Conservation (phyloP, 257 asterid genomes). For the Nicotiana tomentosiformis region DNA sequence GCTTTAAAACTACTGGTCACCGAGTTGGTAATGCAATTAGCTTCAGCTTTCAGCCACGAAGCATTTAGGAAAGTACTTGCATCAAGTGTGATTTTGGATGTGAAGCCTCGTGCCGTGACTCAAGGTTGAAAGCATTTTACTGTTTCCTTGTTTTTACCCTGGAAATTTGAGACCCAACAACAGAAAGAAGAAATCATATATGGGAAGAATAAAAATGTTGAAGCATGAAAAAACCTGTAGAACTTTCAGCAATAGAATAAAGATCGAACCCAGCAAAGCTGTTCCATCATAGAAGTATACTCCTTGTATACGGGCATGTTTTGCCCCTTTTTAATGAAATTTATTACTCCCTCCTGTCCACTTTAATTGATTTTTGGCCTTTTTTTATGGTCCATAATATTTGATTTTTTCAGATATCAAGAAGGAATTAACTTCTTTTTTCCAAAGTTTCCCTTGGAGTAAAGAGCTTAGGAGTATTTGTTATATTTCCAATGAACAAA, state of each 20-base stretch:
- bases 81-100: neutral
- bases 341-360: too few species aligned
- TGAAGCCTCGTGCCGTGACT: neutral
- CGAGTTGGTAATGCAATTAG: neutral
- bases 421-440: too few species aligned
- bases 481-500: too few species aligned
- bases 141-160: neutral
- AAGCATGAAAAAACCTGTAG: neutral
- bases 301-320: too few species aligned
- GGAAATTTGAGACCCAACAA: neutral
- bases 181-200: neutral
- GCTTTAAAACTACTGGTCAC: neutral
- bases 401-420: too few species aligned
- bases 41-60: neutral
- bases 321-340: too few species aligned
- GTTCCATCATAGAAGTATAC: neutral
- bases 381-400: too few species aligned
- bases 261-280: neutral
- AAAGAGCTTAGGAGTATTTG: too few species aligned
- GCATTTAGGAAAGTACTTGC: neutral
- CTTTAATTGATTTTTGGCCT: too few species aligned
- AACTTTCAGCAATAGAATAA: neutral
- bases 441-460: too few species aligned
- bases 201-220: neutral
- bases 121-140: neutral